A percentile compares a stretch with the other conserved stretches of the same genome.
phyloP scores from a whole-genome alignment of 129 eudicot genomes.

The Kitagawia praeruptora region DNA sequence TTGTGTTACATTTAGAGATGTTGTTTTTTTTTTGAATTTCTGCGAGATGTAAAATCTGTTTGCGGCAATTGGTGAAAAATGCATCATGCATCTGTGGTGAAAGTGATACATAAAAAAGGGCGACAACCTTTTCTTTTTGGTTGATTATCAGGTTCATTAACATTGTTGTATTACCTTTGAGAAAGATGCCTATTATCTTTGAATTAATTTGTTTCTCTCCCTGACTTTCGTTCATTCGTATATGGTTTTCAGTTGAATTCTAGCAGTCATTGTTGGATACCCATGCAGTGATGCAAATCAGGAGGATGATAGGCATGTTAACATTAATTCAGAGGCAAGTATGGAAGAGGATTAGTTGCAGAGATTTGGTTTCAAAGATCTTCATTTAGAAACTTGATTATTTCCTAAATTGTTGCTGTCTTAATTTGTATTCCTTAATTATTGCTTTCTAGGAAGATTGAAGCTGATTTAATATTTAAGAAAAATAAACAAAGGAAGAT shows the following conservation, averaged over 20 bases:
- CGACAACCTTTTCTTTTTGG: slow-evolving; percentile 16
- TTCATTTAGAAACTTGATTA: too few species aligned
- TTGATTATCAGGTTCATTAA: slow-evolving; percentile 14
- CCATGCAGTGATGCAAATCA: background rate
- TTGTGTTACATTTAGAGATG: slow-evolving; percentile 38
- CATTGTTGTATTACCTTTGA: slow-evolving; percentile 20
- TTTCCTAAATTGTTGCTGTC: too few species aligned
- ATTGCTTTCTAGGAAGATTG: too few species aligned
- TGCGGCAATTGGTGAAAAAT: slow-evolving; percentile 58
- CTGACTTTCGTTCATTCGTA: slow-evolving; percentile 9
- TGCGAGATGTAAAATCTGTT: slow-evolving; percentile 67
- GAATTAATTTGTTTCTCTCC: slow-evolving; percentile 5
- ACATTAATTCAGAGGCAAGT: too few species aligned
- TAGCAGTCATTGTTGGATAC: background rate
- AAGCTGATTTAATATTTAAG: too few species aligned
- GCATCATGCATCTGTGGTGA: slow-evolving; percentile 49
- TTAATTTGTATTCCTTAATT: too few species aligned
- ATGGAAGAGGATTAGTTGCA: too few species aligned
- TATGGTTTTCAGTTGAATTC: slow-evolving; percentile 24
- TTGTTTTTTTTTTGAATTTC: slow-evolving; percentile 14
- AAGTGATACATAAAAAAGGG: slow-evolving; percentile 33
- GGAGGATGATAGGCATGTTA: too few species aligned
- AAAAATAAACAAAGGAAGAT: too few species aligned
- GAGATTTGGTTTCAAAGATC: too few species aligned
- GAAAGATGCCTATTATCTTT: slow-evolving; percentile 14